phyloP scores from a whole-genome alignment of 2,329 filamentous ascomycete genomes.

The Hypomyces rosellus region DNA sequence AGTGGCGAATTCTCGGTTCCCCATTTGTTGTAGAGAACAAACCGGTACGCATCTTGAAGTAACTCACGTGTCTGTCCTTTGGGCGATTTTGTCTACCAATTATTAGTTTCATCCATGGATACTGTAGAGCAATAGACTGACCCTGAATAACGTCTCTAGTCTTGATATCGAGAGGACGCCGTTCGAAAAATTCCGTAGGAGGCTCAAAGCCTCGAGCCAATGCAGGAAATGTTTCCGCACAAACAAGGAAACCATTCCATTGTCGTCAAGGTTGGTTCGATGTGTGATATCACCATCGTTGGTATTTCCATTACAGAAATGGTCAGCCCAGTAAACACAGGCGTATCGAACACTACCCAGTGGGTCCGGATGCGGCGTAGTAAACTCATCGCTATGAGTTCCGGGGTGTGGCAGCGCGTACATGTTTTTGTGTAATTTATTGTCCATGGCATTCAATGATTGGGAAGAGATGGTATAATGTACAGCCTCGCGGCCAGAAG shows the following conservation, averaged over 20 bases:
- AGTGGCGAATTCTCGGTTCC: too few relatives aligned
- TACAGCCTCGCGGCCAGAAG: slow-evolving; percentile 16
- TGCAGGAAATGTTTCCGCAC: neutral
- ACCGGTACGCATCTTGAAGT: too few relatives aligned
- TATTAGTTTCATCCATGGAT: too few relatives aligned
- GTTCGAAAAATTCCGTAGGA: too few relatives aligned
- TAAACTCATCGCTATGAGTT: too few relatives aligned
- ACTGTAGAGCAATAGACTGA: too few relatives aligned
- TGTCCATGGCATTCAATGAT: slow-evolving; percentile 27
- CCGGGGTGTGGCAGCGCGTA: slow-evolving; percentile 21
- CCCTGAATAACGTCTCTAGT: too few relatives aligned
- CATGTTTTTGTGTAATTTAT: slow-evolving; percentile 28
- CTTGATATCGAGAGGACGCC: too few relatives aligned
- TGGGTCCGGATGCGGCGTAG: slow-evolving; percentile 9
- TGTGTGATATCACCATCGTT: slow-evolving; percentile 31
- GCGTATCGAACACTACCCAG: slow-evolving; percentile 9
- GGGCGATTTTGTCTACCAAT: neutral
- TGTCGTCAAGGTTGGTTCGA: slow-evolving; percentile 28
- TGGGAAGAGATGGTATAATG: slow-evolving; percentile 28
- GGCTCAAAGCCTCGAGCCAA: slow-evolving; percentile 3
- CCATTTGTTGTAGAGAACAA: too few relatives aligned
- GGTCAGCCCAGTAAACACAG: slow-evolving; percentile 16
- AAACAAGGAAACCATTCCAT: neutral
- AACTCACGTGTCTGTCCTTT: too few relatives aligned
- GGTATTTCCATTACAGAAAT: slow-evolving; percentile 11